Percentiles rank a stretch among this genome's conserved stretches.
These are phyloP conservation scores for Pichia nakasei DNA, from an alignment of 805 yeast species.

Conservation along the genomic window DNA sequence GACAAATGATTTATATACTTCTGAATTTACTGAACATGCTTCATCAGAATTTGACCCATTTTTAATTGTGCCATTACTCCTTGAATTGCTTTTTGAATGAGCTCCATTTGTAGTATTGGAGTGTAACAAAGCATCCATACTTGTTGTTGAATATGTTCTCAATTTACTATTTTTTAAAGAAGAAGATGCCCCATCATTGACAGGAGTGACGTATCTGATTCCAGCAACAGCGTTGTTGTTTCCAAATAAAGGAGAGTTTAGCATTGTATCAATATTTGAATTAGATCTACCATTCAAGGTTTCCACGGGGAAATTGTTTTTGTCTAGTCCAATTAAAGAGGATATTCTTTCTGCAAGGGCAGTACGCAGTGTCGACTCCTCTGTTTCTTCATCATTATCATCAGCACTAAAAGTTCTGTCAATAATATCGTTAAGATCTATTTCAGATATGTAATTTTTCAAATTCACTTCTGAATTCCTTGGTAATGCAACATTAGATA, in stretches of 20 bases:
- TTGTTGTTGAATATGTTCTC: slow-evolving; percentile 20
- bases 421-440: slow-evolving; percentile 21
- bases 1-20: slow-evolving; percentile 15
- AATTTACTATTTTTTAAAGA: slow-evolving; percentile 5
- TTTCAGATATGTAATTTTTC: background rate
- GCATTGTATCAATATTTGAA: background rate
- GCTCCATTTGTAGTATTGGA: background rate
- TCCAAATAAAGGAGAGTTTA: slow-evolving; percentile 15
- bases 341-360: slow-evolving; percentile 69
- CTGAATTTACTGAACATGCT: slow-evolving; percentile 9
- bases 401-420: slow-evolving; percentile 37
- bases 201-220: slow-evolving; percentile 7
- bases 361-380: slow-evolving; percentile 51
- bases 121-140: background rate
- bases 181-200: background rate
- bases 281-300: background rate
- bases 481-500: slow-evolving; percentile 67
- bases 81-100: slow-evolving; percentile 2
- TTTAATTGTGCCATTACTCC: background rate
- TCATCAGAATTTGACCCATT: slow-evolving; percentile 6
- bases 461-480: slow-evolving; percentile 11
- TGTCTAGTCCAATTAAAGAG: slow-evolving; percentile 54
- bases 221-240: slow-evolving; percentile 15
- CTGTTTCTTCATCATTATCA: slow-evolving; percentile 61
- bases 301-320: slow-evolving; percentile 14